A percentile compares a stretch with the other conserved stretches of the same genome.
Evolutionary conservation across 1,139 yeast species (phyloP).

Genomic region (Candida sanyaensis): DNA sequence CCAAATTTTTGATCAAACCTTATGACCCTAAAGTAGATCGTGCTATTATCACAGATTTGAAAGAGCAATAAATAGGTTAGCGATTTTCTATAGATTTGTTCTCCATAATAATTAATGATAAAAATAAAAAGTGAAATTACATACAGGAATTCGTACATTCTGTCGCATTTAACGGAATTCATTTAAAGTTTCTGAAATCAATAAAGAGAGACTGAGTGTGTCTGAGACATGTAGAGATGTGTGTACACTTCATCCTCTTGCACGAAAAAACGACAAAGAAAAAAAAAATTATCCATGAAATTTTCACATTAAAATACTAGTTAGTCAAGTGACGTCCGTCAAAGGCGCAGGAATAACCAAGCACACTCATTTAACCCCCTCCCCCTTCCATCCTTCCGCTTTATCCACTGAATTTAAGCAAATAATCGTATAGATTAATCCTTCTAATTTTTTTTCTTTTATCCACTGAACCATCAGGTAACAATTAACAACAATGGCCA

Average conservation of each 20-base stretch:
- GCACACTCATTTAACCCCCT: neutral
- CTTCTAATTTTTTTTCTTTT: neutral
- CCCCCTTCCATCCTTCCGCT: neutral
- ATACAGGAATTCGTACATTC: too few relatives aligned
- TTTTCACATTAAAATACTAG: neutral
- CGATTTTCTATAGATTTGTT: neutral
- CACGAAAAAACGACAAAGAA: neutral
- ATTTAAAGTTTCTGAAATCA: neutral
- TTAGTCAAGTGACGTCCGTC: neutral
- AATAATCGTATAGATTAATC: neutral
- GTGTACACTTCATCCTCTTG: neutral
- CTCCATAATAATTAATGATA: too few relatives aligned
- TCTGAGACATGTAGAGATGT: neutral
- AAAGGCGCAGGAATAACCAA: neutral
- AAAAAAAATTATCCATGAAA: neutral
- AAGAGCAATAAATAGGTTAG: constrained; percentile 40
- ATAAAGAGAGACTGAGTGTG: neutral
- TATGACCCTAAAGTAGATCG: constrained; percentile 68
- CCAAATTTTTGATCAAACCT: constrained; percentile 66
- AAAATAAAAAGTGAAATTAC: too few relatives aligned
- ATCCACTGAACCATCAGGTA: constrained; percentile 3
- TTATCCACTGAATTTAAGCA: neutral
- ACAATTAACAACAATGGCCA: constrained; percentile 56
- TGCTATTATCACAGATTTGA: constrained; percentile 62
- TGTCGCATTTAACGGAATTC: too few relatives aligned